Percentiles rank a stretch among this genome's conserved stretches.
These are phyloP conservation scores for Dovyalis caffra DNA, from an alignment of 345 rosid genomes.

Conservation along the genomic window DNA sequence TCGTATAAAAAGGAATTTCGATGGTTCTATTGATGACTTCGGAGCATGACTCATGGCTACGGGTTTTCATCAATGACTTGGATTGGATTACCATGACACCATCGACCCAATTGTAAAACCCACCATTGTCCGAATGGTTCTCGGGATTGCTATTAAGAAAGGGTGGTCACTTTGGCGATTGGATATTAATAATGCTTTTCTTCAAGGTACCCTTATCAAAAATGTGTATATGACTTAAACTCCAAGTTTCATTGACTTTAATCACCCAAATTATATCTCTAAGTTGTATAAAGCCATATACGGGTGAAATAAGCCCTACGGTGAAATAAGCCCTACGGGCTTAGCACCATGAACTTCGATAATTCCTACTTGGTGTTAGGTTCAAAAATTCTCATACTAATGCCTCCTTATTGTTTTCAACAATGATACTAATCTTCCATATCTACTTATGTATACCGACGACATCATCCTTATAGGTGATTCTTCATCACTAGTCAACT, in stretches of 20 bases:
- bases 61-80: neutral
- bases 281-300: neutral
- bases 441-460: too few species aligned
- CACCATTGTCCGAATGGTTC: neutral
- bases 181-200: neutral
- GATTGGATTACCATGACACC: neutral
- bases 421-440: too few species aligned
- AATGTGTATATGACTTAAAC: neutral
- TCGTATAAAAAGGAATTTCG: neutral
- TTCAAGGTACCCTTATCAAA: too few species aligned
- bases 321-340: neutral
- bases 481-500: too few species aligned
- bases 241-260: neutral
- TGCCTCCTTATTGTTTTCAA: neutral
- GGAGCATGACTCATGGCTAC: neutral
- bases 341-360: neutral
- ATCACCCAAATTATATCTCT: neutral
- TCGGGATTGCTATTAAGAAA: neutral
- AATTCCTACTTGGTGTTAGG: neutral
- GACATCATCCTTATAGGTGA: too few species aligned
- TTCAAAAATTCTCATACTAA: neutral
- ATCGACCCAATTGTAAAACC: neutral
- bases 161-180: neutral
- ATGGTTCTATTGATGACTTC: neutral
- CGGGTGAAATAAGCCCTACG: too few species aligned